Conservation (phyloP, 805 yeast genomes). For the Candida namnaoensis region DNA sequence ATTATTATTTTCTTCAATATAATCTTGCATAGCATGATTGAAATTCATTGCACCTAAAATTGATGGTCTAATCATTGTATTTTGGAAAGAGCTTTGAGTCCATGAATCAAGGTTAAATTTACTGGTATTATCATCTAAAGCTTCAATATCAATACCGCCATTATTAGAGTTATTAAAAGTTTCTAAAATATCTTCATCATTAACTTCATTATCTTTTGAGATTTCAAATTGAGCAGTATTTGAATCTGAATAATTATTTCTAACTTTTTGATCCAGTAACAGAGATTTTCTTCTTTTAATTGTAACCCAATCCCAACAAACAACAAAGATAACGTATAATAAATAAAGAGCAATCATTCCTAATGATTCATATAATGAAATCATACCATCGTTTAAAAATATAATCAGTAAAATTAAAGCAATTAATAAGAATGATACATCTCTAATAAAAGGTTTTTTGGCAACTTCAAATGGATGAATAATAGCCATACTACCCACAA, state of each 20-base stretch:
- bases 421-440: slow-evolving; percentile 53
- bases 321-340: slow-evolving; percentile 44
- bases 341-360: slow-evolving; percentile 49
- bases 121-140: slow-evolving; percentile 7
- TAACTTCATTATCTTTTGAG: slow-evolving; percentile 11
- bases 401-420: slow-evolving; percentile 38
- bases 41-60: slow-evolving; percentile 16
- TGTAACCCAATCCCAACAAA: slow-evolving; percentile 17
- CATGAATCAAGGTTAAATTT: slow-evolving; percentile 9
- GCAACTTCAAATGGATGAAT: slow-evolving; percentile 60
- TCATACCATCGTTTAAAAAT: slow-evolving; percentile 46
- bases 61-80: slow-evolving; percentile 12
- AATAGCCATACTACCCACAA: slow-evolving; percentile 73
- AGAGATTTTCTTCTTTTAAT: slow-evolving; percentile 9
- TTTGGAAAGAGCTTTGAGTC: slow-evolving; percentile 7
- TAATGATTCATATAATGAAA: slow-evolving; percentile 48
- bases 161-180: slow-evolving; percentile 2
- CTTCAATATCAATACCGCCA: slow-evolving; percentile 6
- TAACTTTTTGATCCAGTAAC: slow-evolving; percentile 13
- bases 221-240: slow-evolving; percentile 4
- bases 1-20: not conserved
- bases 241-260: slow-evolving; percentile 12
- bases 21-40: slow-evolving; percentile 8
- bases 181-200: slow-evolving; percentile 12
- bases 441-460: slow-evolving; percentile 17